Base-by-base conservation (phyloP, 768 basidiomycete species). In the Kwoniella sp. region DNA sequence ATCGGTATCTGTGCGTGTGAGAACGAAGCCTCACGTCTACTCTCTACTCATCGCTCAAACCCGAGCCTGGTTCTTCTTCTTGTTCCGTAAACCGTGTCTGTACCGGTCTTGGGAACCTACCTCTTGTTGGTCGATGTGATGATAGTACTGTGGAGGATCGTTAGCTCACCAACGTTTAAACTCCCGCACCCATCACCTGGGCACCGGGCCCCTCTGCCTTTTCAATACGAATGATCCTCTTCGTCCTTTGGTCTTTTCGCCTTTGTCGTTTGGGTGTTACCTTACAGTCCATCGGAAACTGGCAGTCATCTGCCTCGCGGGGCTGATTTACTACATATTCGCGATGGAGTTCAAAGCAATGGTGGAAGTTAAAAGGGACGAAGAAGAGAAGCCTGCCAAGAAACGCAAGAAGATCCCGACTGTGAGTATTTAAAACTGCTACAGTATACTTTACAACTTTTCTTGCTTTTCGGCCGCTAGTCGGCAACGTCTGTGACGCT, bases 1-100 rank as follows among this genome's bases (percentile, higher is more conserved):
- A 51, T 77, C 28, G 67, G 76, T n/a, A 57, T 77, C 28, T 65
- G 76, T 77, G 28, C 61, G 75, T 72, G n/a, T 28, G 8, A 31
- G n/a, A n/a, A n/a, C n/a, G n/a, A n/a, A n/a, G n/a, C n/a, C n/a
- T n/a, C n/a, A n/a, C n/a, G n/a, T n/a, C n/a, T n/a, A n/a, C n/a
- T n/a, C n/a, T n/a, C n/a, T n/a, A n/a, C n/a, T n/a, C n/a, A n/a
- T n/a, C n/a, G n/a, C n/a, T n/a, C n/a, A n/a, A n/a, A n/a, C n/a
- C n/a, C n/a, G n/a, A n/a, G n/a, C n/a, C n/a, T n/a, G n/a, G n/a
- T n/a, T n/a, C n/a, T n/a, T n/a, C n/a, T n/a, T n/a, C n/a, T n/a
- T n/a, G n/a, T n/a, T n/a, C n/a, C n/a, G n/a, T n/a, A n/a, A n/a
- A n/a, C n/a, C n/a, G n/a, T n/a, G n/a, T n/a, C n/a, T n/a, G n/a